These are phyloP conservation scores for Tarenaya hassleriana DNA, from an alignment of 345 rosid species.

Conservation along the genomic window DNA sequence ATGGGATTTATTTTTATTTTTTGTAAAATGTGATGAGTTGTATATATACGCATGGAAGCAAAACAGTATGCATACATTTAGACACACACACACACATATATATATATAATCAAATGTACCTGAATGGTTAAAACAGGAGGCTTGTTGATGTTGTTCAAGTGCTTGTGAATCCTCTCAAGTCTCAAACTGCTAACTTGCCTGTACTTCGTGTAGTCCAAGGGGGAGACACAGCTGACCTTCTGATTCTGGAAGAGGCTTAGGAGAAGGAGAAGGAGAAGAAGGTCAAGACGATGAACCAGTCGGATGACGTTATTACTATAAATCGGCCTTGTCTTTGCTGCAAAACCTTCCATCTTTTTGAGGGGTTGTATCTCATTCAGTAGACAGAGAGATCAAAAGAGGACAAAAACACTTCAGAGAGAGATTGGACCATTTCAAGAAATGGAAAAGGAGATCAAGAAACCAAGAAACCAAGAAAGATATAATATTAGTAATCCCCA, in stretches of 20 bases:
- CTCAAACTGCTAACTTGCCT: slow-evolving; percentile 72
- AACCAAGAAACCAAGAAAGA: too few species aligned
- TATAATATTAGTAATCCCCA: too few species aligned
- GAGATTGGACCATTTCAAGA: slow-evolving; percentile 22
- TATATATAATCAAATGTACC: slow-evolving; percentile 32
- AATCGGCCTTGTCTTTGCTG: slow-evolving; percentile 20
- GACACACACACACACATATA: not conserved
- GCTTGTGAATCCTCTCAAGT: slow-evolving; percentile 68
- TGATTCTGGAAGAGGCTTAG: slow-evolving; percentile 22
- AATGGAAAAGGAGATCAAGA: slow-evolving; percentile 22
- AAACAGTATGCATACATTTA: not conserved
- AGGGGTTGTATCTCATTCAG: slow-evolving; percentile 41
- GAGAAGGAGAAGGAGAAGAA: slow-evolving; percentile 20
- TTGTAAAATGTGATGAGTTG: too few species aligned
- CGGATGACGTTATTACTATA: not conserved
- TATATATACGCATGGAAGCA: too few species aligned
- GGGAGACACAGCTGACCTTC: slow-evolving; percentile 28
- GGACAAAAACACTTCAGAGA: slow-evolving; percentile 27
- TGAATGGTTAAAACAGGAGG: slow-evolving; percentile 67
- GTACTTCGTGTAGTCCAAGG: slow-evolving; percentile 40
- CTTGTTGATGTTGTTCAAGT: slow-evolving; percentile 78
- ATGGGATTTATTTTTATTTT: too few species aligned
- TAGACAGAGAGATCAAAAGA: slow-evolving; percentile 19
- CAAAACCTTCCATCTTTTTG: slow-evolving; percentile 20
- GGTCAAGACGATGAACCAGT: slow-evolving; percentile 17